These are phyloP conservation scores for Pittosporum tobira DNA, from an alignment of 129 eudicot genomes.

Conservation along the genomic window DNA sequence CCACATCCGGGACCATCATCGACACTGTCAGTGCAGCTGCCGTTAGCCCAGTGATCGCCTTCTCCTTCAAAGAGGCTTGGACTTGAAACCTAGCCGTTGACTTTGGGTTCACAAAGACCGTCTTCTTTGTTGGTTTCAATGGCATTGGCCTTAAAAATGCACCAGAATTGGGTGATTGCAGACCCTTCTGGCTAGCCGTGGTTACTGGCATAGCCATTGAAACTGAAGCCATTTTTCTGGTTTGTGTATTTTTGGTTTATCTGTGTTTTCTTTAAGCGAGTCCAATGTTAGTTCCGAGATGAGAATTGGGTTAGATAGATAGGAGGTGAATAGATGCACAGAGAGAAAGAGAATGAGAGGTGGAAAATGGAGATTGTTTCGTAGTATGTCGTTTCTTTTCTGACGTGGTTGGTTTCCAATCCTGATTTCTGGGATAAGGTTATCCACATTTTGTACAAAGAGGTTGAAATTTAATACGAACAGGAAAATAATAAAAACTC, in stretches of 20 bases:
- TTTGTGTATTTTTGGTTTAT: neutral
- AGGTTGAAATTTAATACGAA: neutral
- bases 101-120: conserved; percentile 7
- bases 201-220: conserved; percentile 40
- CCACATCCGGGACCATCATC: conserved; percentile 75
- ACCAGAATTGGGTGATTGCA: conserved; percentile 16
- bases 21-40: conserved; percentile 81
- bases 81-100: conserved; percentile 25
- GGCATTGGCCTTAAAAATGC: conserved; percentile 38
- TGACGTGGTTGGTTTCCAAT: neutral
- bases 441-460: neutral
- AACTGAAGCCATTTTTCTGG: conserved; percentile 29
- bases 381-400: neutral
- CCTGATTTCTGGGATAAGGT: neutral
- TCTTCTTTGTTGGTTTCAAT: conserved; percentile 17
- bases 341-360: conserved; percentile 14
- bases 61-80: conserved; percentile 68
- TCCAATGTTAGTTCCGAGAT: neutral
- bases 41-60: conserved; percentile 57
- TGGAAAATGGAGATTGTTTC: conserved; percentile 12
- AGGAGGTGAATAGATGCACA: neutral
- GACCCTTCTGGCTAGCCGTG: conserved; percentile 20
- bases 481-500: too few relatives aligned
- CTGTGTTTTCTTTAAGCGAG: neutral
- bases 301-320: neutral